Conservation (phyloP, 2,329 filamentous ascomycete species). For the Arthrobotrys entomopaga region DNA sequence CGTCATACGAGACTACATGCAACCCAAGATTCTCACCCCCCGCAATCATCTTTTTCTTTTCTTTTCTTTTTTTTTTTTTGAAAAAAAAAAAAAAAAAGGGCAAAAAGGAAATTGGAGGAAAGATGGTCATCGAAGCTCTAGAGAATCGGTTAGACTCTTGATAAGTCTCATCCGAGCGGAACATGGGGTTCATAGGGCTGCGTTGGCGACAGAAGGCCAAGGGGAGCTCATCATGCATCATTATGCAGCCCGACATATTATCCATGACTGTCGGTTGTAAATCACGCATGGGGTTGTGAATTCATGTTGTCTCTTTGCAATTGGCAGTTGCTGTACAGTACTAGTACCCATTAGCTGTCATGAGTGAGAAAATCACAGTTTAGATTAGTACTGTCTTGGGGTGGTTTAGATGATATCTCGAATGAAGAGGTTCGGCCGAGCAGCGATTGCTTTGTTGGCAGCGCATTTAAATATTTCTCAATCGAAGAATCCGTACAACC, state of each 20-base stretch:
- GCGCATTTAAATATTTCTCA: no score
- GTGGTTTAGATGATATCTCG: no score
- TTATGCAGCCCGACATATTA: background rate
- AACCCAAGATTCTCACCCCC: slow-evolving; percentile 6
- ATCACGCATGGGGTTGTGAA: background rate
- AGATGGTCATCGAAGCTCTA: background rate
- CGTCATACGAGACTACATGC: no score
- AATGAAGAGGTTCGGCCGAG: background rate
- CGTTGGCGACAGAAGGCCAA: slow-evolving; percentile 26
- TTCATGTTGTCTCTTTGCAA: no score
- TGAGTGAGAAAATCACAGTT: background rate
- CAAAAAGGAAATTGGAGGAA: no score
- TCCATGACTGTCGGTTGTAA: background rate
- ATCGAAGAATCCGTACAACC: background rate
- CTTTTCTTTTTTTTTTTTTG: no score
- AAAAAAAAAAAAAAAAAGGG: no score
- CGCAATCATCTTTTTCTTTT: background rate
- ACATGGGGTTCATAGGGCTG: slow-evolving; percentile 55
- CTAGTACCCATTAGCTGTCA: no score
- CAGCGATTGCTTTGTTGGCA: background rate
- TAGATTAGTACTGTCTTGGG: no score
- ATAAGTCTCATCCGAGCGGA: slow-evolving; percentile 5
- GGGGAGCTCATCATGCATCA: slow-evolving; percentile 17
- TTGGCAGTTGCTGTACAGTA: no score
- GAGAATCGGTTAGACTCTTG: slow-evolving; percentile 11